phyloP scores from a whole-genome alignment of 305 asterid genomes.

The Fraxinus baroniana region DNA sequence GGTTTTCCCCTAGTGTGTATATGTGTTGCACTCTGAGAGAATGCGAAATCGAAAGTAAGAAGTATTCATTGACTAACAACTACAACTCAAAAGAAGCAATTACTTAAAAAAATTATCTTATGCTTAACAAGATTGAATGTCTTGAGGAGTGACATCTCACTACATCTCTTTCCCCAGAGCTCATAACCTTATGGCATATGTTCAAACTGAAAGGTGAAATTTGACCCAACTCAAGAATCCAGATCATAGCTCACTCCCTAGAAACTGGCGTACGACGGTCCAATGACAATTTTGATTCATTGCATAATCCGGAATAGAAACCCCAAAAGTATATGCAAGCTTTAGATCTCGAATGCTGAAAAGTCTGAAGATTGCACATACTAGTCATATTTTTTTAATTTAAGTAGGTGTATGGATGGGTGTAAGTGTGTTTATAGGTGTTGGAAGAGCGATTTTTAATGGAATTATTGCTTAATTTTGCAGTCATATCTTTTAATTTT shows the following conservation, averaged over 20 bases:
- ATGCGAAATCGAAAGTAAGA: not conserved
- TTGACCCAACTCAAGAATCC: not conserved
- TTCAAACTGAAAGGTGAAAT: not conserved
- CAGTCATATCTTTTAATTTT: not conserved
- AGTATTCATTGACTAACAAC: not conserved
- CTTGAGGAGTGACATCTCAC: not conserved
- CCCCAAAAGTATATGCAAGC: not conserved
- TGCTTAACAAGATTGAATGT: not conserved
- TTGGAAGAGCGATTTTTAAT: not conserved
- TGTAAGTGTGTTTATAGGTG: not conserved
- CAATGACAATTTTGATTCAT: not conserved
- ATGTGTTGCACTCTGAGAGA: not conserved
- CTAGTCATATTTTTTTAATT: not conserved
- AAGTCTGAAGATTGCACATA: not conserved
- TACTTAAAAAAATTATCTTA: not conserved
- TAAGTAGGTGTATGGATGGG: not conserved
- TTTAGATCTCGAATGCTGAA: not conserved
- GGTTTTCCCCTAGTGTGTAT: not conserved
- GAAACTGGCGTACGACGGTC: not conserved
- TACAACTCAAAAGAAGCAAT: not conserved
- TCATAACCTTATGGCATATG: not conserved
- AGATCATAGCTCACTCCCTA: not conserved
- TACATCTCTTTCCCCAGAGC: not conserved
- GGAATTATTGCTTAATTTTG: not conserved
- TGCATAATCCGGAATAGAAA: not conserved